These are phyloP conservation scores for Daldinia childiae DNA, from an alignment of 495 filamentous ascomycete species.

Conservation along the genomic window DNA sequence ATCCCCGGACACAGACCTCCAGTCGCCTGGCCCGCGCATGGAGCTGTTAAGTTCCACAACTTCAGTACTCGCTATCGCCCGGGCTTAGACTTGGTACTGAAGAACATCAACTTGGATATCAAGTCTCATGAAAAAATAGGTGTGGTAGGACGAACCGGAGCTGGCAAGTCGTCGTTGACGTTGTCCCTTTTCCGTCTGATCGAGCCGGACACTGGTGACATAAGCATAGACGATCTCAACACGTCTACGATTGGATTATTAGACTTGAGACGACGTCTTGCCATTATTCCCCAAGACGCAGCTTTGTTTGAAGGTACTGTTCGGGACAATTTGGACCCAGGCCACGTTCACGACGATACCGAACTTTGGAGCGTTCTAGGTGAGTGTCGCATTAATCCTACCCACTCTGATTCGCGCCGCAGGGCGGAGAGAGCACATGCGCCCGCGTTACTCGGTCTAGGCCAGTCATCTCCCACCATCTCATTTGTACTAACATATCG, in stretches of 20 bases:
- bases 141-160: conserved; percentile 95
- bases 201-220: conserved; percentile 80
- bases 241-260: conserved; percentile 89
- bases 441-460: conserved; percentile 25
- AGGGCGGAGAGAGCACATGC: conserved; percentile 34
- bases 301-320: conserved; percentile 96
- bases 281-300: conserved; percentile 98
- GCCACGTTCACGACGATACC: conserved; percentile 94
- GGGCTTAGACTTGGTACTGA: conserved; percentile 89
- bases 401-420: conserved; percentile 31
- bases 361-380: conserved; percentile 97
- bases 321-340: conserved; percentile 95
- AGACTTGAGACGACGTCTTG: conserved; percentile 87
- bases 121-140: conserved; percentile 98
- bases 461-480: conserved; percentile 22
- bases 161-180: conserved; percentile 95
- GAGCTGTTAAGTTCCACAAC: conserved; percentile 89
- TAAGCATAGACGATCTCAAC: conserved; percentile 88
- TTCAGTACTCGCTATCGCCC: conserved; percentile 93
- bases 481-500: conserved; percentile 38
- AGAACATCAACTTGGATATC: conserved; percentile 89
- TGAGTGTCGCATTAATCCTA: conserved; percentile 60
- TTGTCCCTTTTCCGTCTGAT: conserved; percentile 96
- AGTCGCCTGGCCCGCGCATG: conserved; percentile 90
- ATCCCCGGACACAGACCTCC: conserved; percentile 87